phyloP scores from a whole-genome alignment of 2,329 filamentous ascomycete genomes.

The Aspergillus brunneoviolaceus region DNA sequence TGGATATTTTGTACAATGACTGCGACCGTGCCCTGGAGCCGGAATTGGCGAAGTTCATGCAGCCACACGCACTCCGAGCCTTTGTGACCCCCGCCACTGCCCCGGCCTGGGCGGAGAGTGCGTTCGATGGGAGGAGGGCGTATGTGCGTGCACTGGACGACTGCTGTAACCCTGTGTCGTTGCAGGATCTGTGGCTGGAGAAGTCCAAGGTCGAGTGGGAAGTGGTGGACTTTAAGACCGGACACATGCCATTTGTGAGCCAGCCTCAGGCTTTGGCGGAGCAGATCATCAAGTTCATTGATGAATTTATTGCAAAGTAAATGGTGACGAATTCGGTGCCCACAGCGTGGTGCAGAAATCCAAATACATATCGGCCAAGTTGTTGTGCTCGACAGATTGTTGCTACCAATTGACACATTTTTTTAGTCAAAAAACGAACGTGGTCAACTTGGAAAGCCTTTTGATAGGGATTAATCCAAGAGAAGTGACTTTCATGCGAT shows the following conservation, averaged over 20 bases:
- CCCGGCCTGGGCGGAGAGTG: conserved; percentile 10
- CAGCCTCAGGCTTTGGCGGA: conserved; percentile 6
- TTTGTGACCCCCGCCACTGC: conserved; percentile 8
- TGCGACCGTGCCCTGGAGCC: conserved; percentile 4
- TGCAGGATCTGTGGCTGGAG: conserved; percentile 10
- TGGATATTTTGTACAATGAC: conserved; percentile 10
- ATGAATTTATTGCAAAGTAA: conserved; percentile 3
- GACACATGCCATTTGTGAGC: conserved; percentile 10
- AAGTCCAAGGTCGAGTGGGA: conserved; percentile 11
- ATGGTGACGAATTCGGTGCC: background rate
- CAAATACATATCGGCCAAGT: background rate
- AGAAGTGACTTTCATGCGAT: background rate
- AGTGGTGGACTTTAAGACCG: conserved; percentile 10
- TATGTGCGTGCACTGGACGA: conserved; percentile 9
- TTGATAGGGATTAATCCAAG: background rate
- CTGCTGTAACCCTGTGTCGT: conserved; percentile 4
- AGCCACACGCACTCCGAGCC: conserved; percentile 9
- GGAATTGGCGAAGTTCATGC: conserved; percentile 4
- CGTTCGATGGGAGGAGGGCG: conserved; percentile 8
- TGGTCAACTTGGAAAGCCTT: background rate
- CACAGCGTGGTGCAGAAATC: background rate
- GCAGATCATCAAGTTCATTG: conserved; percentile 4
- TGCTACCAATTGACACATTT: background rate
- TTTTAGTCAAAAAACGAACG: background rate
- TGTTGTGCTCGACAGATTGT: background rate